Base-by-base conservation (phyloP, 169 alveolate genomes). In the Babesia bovis region DNA sequence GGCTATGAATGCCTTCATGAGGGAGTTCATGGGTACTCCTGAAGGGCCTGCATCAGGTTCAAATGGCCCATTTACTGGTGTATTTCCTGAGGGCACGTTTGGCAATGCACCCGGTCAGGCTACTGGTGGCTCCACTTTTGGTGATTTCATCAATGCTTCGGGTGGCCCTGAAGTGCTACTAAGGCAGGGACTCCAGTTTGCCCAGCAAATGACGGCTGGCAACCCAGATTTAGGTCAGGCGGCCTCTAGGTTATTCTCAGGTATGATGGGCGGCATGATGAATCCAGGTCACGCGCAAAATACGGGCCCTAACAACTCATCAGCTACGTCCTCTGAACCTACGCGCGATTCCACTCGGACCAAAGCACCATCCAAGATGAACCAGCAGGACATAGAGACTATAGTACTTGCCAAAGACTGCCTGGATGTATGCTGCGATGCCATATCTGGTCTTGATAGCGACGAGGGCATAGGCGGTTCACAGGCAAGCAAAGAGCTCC, bases 1-100 rank as follows among this genome's bases (percentile, higher is more conserved):
- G 41, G 49, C 73, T 2, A 47, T 63, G 73, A 60, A 47, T 15
- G 42, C 73, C 1, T 33, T 63, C 0, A 63, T 63, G 73, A 32
- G 60, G 3, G 63, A 49, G 25, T 28, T 63, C 9, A 4, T 63
- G 41, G 10, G 49, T 32, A 36, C 42, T 10, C 38, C 55, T 1
- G n/a, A n/a, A n/a, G 55, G 30, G 17, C 10, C 7, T n/a, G 44
- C 69, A 3, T 6, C 26, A 36, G n/a, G 53, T 12, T 55, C 66
- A 4, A 19, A 33, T 25, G 32, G 50, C 30, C 32, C 15, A 5
- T 26, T 32, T 2, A 3, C 32, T 49, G 49, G 50, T 15, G 50
- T 26, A 6, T 53, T 53, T 17, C 47, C 47, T 23, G 42, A 53
- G 21, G 65, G 47, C 28, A 44, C 65, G 4, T 52, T 28, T 17